Evolutionary conservation across 768 basidiomycete species (phyloP).

Genomic region (Paxillus involutus): DNA sequence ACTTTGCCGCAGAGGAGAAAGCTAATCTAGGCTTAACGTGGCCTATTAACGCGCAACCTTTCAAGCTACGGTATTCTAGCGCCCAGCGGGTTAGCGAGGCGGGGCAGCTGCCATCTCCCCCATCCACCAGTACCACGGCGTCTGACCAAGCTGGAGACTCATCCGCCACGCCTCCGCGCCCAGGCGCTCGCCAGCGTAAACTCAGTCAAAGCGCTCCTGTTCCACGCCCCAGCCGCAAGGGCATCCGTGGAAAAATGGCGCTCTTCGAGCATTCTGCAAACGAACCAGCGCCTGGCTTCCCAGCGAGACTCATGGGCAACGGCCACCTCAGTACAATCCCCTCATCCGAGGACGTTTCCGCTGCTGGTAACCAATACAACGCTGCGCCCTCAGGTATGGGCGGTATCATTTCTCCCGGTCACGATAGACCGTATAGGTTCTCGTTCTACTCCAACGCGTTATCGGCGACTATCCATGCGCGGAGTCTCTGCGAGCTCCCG

Average conservation of each 20-base stretch:
- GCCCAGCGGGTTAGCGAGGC: conserved; percentile 12
- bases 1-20: conserved; percentile 73
- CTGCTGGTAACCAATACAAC: conserved; percentile 11
- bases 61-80: conserved; percentile 14
- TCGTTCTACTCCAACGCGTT: conserved; percentile 97
- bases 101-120: conserved; percentile 3
- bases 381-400: conserved; percentile 12
- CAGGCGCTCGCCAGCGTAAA: conserved; percentile 71
- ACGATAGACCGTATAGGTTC: conserved; percentile 94
- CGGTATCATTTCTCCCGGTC: conserved; percentile 50
- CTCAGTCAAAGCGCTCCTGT: conserved; percentile 78
- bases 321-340: conserved; percentile 39
- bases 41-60: conserved; percentile 28
- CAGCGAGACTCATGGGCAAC: conserved; percentile 31
- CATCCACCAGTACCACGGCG: neutral
- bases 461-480: conserved; percentile 91
- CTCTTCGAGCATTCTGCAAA: conserved; percentile 71
- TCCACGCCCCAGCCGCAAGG: conserved; percentile 59
- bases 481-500: conserved; percentile 89
- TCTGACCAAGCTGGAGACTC: conserved; percentile 14
- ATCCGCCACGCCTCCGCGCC: conserved; percentile 11
- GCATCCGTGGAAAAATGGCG: conserved; percentile 81
- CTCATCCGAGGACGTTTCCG: conserved; percentile 40
- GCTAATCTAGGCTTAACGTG: conserved; percentile 57
- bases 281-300: conserved; percentile 49